A percentile compares a stretch with the other conserved stretches of the same genome.
phyloP scores from a whole-genome alignment of 371 early-diverging fungal genomes.

The Mucor velutinosus region DNA sequence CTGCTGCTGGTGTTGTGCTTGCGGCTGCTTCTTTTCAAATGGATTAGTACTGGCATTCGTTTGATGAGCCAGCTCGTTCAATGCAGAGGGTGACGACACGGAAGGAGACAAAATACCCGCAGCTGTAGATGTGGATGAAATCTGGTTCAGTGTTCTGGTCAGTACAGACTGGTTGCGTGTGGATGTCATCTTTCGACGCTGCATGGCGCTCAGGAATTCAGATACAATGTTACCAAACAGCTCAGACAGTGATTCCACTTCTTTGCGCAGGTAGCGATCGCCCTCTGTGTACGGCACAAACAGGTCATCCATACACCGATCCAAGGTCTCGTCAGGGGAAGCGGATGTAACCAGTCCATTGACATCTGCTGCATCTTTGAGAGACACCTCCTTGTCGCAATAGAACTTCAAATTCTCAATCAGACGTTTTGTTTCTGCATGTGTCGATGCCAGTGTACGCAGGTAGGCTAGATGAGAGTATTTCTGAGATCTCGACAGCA shows the following conservation, averaged over 20 bases:
- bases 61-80: constrained; percentile 8
- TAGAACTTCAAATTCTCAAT: constrained; percentile 73
- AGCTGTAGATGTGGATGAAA: constrained; percentile 56
- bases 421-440: constrained; percentile 74
- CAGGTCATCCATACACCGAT: constrained; percentile 91
- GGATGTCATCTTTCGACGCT: constrained; percentile 60
- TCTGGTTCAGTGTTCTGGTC: constrained; percentile 72
- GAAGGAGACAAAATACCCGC: constrained; percentile 23
- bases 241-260: constrained; percentile 66
- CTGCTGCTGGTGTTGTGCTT: background rate
- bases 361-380: constrained; percentile 25
- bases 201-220: constrained; percentile 47
- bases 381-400: constrained; percentile 58
- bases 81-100: constrained; percentile 13
- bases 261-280: constrained; percentile 81
- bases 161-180: constrained; percentile 65
- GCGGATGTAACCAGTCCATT: constrained; percentile 44
- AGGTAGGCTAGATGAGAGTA: constrained; percentile 80
- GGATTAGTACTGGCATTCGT: constrained; percentile 11
- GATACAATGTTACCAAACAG: constrained; percentile 62
- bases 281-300: constrained; percentile 94
- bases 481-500: constrained; percentile 70
- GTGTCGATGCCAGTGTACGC: constrained; percentile 74
- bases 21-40: constrained; percentile 7
- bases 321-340: constrained; percentile 66